Evolutionary conservation across 345 rosid species (phyloP).

Genomic region (Zanthoxylum bungeanum): DNA sequence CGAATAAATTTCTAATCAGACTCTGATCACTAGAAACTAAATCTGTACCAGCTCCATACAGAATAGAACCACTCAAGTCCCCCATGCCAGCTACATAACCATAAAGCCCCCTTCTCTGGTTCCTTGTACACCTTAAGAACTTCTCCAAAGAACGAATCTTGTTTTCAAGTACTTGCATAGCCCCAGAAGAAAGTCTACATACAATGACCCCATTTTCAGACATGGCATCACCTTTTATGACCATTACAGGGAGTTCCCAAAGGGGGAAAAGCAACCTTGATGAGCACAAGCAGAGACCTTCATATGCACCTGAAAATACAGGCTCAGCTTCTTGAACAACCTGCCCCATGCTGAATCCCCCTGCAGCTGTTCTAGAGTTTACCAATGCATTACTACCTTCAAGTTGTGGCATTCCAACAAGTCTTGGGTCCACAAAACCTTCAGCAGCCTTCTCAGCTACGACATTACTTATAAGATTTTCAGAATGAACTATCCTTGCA

Average conservation of each 20-base stretch:
- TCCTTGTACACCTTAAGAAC: slow-evolving; percentile 83
- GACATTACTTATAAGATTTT: slow-evolving; percentile 62
- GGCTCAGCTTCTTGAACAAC: slow-evolving; percentile 99
- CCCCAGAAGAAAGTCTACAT: slow-evolving; percentile 76
- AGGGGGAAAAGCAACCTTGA: slow-evolving; percentile 89
- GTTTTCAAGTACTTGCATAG: slow-evolving; percentile 80
- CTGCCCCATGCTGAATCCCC: slow-evolving; percentile 99
- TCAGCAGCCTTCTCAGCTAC: slow-evolving; percentile 94
- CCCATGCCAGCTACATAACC: slow-evolving; percentile 93
- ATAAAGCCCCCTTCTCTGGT: slow-evolving; percentile 93
- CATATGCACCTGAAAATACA: slow-evolving; percentile 87
- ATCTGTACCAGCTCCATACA: slow-evolving; percentile 71
- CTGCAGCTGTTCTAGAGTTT: slow-evolving; percentile 74
- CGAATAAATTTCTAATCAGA: slow-evolving; percentile 74
- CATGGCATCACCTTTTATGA: slow-evolving; percentile 47
- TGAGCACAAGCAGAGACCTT: slow-evolving; percentile 91
- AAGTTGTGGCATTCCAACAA: slow-evolving; percentile 95
- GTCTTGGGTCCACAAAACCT: slow-evolving; percentile 92
- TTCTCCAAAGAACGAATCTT: slow-evolving; percentile 86
- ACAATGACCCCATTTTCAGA: slow-evolving; percentile 56
- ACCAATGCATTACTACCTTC: slow-evolving; percentile 77
- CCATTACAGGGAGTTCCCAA: slow-evolving; percentile 91
- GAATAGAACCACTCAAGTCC: slow-evolving; percentile 84
- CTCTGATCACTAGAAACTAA: slow-evolving; percentile 67
- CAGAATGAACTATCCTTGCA: slow-evolving; percentile 79